Evolutionary conservation across 148 eudicot species (phyloP).

Genomic region (Bassia scoparia): DNA sequence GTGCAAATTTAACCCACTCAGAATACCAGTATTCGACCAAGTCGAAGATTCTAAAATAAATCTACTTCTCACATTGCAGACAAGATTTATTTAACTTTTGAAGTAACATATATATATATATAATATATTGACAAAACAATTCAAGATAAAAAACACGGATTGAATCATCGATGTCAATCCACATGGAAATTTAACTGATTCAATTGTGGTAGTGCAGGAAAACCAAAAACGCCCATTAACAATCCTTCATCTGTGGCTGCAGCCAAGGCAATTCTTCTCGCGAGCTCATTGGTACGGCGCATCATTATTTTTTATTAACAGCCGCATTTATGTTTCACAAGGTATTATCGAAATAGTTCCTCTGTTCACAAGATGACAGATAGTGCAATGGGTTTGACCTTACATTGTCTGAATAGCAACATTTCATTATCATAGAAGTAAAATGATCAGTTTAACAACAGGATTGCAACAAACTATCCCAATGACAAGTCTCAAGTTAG

Average conservation of each 20-base stretch:
- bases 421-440: neutral
- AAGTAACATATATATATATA: neutral
- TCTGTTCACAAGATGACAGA: conserved; percentile 88
- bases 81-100: neutral
- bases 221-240: conserved; percentile 17
- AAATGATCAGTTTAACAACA: neutral
- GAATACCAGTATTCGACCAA: too few relatives aligned
- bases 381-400: conserved; percentile 87
- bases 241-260: conserved; percentile 28
- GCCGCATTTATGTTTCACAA: conserved; percentile 72
- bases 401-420: conserved; percentile 56
- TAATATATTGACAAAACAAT: conserved; percentile 15
- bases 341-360: conserved; percentile 67
- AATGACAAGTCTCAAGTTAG: too few relatives aligned
- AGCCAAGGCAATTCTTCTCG: conserved; percentile 72
- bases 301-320: conserved; percentile 50
- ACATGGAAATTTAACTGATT: conserved; percentile 9
- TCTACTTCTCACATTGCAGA: neutral
- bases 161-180: conserved; percentile 32
- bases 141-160: conserved; percentile 14
- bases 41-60: neutral
- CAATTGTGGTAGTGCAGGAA: conserved; percentile 6
- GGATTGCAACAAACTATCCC: neutral
- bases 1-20: neutral
- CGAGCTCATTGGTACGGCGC: conserved; percentile 58